phyloP scores from a whole-genome alignment of 345 rosid genomes.

The Eucalyptus polybractea region DNA sequence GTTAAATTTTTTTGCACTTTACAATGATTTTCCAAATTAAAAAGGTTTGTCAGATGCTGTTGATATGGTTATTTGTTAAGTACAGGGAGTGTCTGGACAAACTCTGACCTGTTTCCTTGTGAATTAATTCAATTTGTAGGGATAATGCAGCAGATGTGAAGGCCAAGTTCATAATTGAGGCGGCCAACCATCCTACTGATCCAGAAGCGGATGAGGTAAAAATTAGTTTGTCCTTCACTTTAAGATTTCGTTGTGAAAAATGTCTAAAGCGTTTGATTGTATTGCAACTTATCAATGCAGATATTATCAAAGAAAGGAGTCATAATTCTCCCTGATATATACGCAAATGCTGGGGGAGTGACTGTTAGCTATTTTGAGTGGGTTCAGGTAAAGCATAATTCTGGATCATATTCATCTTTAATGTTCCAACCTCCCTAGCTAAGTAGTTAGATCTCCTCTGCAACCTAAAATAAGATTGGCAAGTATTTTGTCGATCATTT shows the following conservation, averaged over 20 bases:
- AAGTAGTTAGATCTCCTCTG: background rate
- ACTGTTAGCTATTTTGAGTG: conserved; percentile 99
- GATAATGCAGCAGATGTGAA: conserved; percentile 87
- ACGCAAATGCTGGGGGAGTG: conserved; percentile 97
- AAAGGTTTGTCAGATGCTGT: background rate
- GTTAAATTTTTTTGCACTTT: background rate
- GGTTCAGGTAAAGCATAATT: conserved; percentile 60
- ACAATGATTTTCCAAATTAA: background rate
- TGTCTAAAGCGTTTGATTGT: background rate
- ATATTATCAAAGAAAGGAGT: conserved; percentile 91
- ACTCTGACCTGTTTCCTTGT: background rate
- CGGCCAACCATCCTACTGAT: conserved; percentile 97
- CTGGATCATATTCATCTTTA: background rate
- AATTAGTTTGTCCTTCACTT: background rate
- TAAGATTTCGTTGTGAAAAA: background rate
- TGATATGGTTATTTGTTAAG: background rate
- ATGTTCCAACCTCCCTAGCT: background rate
- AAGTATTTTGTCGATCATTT: background rate
- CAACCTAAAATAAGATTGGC: background rate
- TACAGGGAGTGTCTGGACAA: background rate
- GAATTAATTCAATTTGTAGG: conserved; percentile 13
- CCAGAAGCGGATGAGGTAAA: conserved; percentile 96
- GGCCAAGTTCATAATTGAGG: conserved; percentile 93
- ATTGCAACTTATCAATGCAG: conserved; percentile 21
- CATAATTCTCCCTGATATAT: conserved; percentile 86